These are phyloP conservation scores for Trypanosoma melophagium DNA, from an alignment of 208 protist species.

Conservation along the genomic window DNA sequence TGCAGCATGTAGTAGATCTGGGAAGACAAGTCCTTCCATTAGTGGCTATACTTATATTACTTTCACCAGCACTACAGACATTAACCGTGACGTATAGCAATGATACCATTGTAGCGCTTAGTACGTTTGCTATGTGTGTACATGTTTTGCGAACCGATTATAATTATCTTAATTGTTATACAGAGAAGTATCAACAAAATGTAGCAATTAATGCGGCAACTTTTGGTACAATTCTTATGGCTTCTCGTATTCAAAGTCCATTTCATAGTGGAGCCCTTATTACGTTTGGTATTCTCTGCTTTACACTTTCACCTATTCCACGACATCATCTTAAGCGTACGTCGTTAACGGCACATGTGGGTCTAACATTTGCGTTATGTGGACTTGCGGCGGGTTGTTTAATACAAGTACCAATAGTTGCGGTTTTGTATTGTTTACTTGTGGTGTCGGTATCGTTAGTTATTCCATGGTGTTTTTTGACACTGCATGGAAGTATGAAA, in stretches of 20 bases:
- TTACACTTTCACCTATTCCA: slow-evolving; percentile 78
- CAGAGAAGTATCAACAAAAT: slow-evolving; percentile 59
- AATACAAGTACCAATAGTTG: slow-evolving; percentile 55
- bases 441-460: slow-evolving; percentile 64
- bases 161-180: slow-evolving; percentile 82
- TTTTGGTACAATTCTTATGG: slow-evolving; percentile 82
- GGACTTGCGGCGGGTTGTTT: slow-evolving; percentile 54
- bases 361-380: slow-evolving; percentile 65
- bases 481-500: slow-evolving; percentile 76
- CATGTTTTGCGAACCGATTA: slow-evolving; percentile 84
- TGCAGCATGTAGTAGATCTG: slow-evolving; percentile 48
- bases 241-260: slow-evolving; percentile 69
- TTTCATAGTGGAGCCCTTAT: slow-evolving; percentile 75
- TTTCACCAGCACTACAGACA: slow-evolving; percentile 81
- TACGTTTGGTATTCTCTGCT: slow-evolving; percentile 84
- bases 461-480: slow-evolving; percentile 81
- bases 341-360: slow-evolving; percentile 67
- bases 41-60: slow-evolving; percentile 53
- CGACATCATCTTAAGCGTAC: slow-evolving; percentile 62
- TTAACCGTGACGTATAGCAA: slow-evolving; percentile 84
- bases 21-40: slow-evolving; percentile 57
- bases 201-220: slow-evolving; percentile 81
- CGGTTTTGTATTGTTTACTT: slow-evolving; percentile 50
- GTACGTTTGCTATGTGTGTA: slow-evolving; percentile 76
- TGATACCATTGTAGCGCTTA: slow-evolving; percentile 89